A percentile compares a stretch with the other conserved stretches of the same genome.
phyloP scores from a whole-genome alignment of 108 stramenopile species.

The Thalassiosira profunda region DNA sequence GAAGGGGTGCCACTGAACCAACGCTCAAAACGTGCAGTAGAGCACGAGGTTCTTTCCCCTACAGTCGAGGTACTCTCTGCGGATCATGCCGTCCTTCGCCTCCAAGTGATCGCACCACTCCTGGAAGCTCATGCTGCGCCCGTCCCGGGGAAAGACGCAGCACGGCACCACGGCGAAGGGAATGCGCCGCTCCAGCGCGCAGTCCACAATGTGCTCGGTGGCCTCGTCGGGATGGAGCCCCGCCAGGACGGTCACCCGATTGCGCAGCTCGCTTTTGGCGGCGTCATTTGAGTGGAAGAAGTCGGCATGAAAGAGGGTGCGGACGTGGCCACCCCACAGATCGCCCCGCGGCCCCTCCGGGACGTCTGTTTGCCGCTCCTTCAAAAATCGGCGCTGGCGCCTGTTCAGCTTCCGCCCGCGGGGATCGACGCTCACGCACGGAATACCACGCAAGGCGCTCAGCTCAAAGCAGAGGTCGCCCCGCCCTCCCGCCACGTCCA shows the following conservation, averaged over 20 bases:
- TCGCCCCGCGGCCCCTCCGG: conserved; percentile 57
- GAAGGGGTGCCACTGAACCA: too few relatives aligned
- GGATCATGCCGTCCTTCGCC: too few relatives aligned
- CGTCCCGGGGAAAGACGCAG: conserved; percentile 81
- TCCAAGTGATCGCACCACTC: too few relatives aligned
- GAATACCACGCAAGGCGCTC: conserved; percentile 56
- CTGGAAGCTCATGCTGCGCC: too few relatives aligned
- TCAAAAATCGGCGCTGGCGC: conserved; percentile 54
- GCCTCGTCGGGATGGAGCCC: conserved; percentile 94
- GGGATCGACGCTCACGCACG: conserved; percentile 80
- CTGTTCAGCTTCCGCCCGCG: conserved; percentile 41
- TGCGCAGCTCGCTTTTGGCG: not conserved
- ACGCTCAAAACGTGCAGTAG: too few relatives aligned
- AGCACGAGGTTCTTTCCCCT: too few relatives aligned
- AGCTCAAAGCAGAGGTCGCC: conserved; percentile 83
- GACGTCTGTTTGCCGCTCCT: too few relatives aligned
- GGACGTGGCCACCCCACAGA: conserved; percentile 53
- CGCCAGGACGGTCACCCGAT: conserved; percentile 52
- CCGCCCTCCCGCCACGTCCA: conserved; percentile 91
- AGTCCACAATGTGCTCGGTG: conserved; percentile 77
- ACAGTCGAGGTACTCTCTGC: too few relatives aligned
- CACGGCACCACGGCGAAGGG: conserved; percentile 73
- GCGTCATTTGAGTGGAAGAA: conserved; percentile 43
- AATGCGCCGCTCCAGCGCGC: conserved; percentile 57
- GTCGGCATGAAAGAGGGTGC: conserved; percentile 71